Conservation (phyloP, 805 yeast species). For the Helenozyma baotianmanensis region DNA sequence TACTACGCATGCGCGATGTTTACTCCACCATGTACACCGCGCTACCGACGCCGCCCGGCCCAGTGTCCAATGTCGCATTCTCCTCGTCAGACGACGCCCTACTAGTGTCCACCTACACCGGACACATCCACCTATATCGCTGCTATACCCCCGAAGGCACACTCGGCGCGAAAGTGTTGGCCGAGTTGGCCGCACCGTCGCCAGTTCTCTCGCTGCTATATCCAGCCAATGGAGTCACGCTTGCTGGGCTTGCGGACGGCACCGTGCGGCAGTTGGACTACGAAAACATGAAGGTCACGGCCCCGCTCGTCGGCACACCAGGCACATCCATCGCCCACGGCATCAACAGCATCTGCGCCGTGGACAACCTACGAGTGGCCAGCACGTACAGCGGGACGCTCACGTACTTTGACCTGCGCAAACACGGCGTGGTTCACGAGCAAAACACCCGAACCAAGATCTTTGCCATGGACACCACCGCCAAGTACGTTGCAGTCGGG, state of each 20-base stretch:
- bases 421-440: slow-evolving; percentile 4
- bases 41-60: slow-evolving; percentile 9
- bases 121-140: slow-evolving; percentile 8
- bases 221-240: no score
- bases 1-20: no score
- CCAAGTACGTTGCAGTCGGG: slow-evolving; percentile 46
- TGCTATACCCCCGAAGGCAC: slow-evolving; percentile 1
- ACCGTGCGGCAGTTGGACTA: slow-evolving; percentile 48
- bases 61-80: slow-evolving; percentile 6
- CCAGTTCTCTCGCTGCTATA: slow-evolving; percentile 28
- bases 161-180: not conserved
- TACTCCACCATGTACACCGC: no score
- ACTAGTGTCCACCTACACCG: slow-evolving; percentile 8
- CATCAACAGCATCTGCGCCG: slow-evolving; percentile 13
- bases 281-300: slow-evolving; percentile 30
- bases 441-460: slow-evolving; percentile 45
- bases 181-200: slow-evolving; percentile 6
- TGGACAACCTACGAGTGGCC: slow-evolving; percentile 16
- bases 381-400: slow-evolving; percentile 9
- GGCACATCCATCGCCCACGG: slow-evolving; percentile 7
- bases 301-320: slow-evolving; percentile 1
- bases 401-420: slow-evolving; percentile 10
- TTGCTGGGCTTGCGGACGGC: slow-evolving; percentile 53
- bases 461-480: slow-evolving; percentile 56
- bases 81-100: slow-evolving; percentile 12